These are phyloP conservation scores for Rhizophora apiculata DNA, from an alignment of 345 rosid species.

Conservation along the genomic window DNA sequence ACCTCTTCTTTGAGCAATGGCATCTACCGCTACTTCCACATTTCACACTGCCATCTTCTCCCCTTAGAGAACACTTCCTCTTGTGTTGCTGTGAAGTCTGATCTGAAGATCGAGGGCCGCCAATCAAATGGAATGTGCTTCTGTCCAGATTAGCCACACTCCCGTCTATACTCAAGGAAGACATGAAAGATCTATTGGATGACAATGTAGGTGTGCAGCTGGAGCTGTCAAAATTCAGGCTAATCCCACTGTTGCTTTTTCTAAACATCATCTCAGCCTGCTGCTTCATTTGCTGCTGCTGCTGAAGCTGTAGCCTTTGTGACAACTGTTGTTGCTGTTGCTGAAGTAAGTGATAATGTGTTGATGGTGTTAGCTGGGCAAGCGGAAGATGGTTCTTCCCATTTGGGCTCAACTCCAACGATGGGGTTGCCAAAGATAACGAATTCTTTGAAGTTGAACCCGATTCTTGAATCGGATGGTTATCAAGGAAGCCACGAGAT, in stretches of 20 bases:
- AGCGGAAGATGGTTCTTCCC: conserved; percentile 54
- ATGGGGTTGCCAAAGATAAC: conserved; percentile 45
- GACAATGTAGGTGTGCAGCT: conserved; percentile 79
- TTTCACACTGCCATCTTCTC: conserved; percentile 68
- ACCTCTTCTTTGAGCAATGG: conserved; percentile 86
- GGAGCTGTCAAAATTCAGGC: conserved; percentile 65
- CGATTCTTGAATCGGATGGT: conserved; percentile 36
- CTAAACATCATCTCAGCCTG: conserved; percentile 77
- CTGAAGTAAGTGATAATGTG: conserved; percentile 45
- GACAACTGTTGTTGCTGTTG: conserved; percentile 47
- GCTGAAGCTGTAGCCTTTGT: conserved; percentile 45
- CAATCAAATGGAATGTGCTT: conserved; percentile 55
- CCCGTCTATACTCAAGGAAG: conserved; percentile 71
- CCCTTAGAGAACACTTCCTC: conserved; percentile 63
- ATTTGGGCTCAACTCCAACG: conserved; percentile 53
- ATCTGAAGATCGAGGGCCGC: conserved; percentile 54
- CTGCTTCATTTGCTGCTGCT: conserved; percentile 59
- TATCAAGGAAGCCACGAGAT: conserved; percentile 36
- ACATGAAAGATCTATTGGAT: conserved; percentile 64
- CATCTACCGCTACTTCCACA: conserved; percentile 66
- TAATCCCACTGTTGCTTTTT: conserved; percentile 60
- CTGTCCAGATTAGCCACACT: conserved; percentile 63
- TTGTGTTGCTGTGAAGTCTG: conserved; percentile 63
- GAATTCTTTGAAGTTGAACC: conserved; percentile 54
- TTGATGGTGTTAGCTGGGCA: conserved; percentile 40